phyloP scores from a whole-genome alignment of 345 rosid genomes.

The Streptanthus diversifolius region DNA sequence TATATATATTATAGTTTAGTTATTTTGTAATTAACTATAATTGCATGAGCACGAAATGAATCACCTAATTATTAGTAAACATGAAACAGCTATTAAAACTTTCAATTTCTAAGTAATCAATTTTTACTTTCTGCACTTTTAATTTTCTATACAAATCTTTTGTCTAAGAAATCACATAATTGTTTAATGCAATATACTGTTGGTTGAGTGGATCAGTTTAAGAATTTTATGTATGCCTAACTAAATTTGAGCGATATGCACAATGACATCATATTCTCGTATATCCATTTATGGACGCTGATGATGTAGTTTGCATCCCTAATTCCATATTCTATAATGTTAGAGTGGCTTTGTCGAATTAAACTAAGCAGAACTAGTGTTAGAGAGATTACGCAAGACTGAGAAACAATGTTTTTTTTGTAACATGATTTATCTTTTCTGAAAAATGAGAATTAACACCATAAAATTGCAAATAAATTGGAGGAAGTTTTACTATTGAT shows the following conservation, averaged over 20 bases:
- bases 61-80: too few relatives aligned
- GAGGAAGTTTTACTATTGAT: neutral
- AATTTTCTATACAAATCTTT: neutral
- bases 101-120: too few relatives aligned
- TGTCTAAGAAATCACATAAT: neutral
- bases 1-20: too few relatives aligned
- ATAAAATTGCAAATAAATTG: neutral
- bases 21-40: too few relatives aligned
- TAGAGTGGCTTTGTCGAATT: neutral
- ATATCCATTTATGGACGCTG: constrained; percentile 1
- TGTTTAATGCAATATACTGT: neutral
- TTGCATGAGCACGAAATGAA: too few relatives aligned
- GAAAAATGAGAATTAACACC: neutral
- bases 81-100: too few relatives aligned
- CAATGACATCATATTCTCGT: neutral
- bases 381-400: neutral
- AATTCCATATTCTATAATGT: neutral
- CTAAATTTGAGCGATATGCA: neutral
- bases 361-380: neutral
- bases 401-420: neutral
- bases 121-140: too few relatives aligned
- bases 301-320: neutral
- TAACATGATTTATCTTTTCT: too few relatives aligned
- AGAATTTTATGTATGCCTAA: neutral
- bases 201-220: neutral